Conservation (phyloP, 75 land plant genomes). For the Azolla pinnata region DNA sequence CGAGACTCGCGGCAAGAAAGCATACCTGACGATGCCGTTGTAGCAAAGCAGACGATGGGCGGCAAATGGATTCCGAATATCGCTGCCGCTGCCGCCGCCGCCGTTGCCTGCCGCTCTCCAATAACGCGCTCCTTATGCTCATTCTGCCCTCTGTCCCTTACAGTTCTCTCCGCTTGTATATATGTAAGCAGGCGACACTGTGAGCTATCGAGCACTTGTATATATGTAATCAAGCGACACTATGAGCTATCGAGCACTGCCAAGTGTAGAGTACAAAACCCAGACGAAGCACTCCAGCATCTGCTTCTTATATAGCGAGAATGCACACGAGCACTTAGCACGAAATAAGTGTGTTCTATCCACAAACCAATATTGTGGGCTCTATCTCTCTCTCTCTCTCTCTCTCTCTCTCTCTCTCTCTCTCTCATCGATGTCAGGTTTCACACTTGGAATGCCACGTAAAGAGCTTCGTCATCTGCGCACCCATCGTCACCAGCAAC, state of each 20-base stretch:
- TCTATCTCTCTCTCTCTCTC: too few relatives aligned
- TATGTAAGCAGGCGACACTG: not conserved
- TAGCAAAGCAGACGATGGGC: not conserved
- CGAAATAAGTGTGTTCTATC: not conserved
- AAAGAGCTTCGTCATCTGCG: too few relatives aligned
- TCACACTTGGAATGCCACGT: too few relatives aligned
- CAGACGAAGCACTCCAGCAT: not conserved
- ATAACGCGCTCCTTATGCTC: not conserved
- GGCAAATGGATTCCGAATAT: not conserved
- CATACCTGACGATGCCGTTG: not conserved
- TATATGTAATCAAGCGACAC: not conserved
- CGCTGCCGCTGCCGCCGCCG: not conserved
- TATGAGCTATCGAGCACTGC: too few relatives aligned
- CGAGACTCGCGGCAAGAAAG: not conserved
- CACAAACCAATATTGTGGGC: not conserved
- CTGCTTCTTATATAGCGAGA: not conserved
- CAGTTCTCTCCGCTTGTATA: not conserved
- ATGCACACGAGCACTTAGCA: not conserved
- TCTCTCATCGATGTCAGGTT: too few relatives aligned
- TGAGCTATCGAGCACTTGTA: too few relatives aligned
- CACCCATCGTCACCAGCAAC: too few relatives aligned
- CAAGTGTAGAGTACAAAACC: not conserved
- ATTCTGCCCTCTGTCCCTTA: not conserved
- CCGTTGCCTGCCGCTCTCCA: too few relatives aligned
- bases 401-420: too few relatives aligned